A percentile compares a stretch with the other conserved stretches of the same genome.
phyloP scores from a whole-genome alignment of 257 asterid genomes.

The Coffea canephora region DNA sequence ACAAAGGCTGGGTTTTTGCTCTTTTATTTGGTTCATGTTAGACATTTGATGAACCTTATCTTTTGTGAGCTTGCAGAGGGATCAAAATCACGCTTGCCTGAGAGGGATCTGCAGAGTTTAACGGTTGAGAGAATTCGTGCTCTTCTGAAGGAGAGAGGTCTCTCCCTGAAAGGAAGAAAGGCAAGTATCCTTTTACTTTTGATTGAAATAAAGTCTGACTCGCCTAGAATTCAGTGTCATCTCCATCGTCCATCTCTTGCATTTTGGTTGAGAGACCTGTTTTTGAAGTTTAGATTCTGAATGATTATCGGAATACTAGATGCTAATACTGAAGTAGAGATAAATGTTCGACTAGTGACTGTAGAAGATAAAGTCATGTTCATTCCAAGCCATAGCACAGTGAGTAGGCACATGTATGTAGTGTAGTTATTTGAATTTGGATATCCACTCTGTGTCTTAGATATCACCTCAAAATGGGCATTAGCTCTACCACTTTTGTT shows the following conservation, averaged over 20 bases:
- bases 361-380: not conserved
- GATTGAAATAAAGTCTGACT: not conserved
- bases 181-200: constrained; percentile 36
- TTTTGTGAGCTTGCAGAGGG: constrained; percentile 25
- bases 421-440: not conserved
- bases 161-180: constrained; percentile 68
- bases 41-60: not conserved
- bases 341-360: not conserved
- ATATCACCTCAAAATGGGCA: not conserved
- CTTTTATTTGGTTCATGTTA: not conserved
- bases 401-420: not conserved
- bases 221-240: not conserved
- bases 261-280: not conserved
- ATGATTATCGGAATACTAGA: not conserved
- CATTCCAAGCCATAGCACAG: not conserved
- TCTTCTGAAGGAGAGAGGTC: constrained; percentile 69
- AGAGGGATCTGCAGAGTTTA: constrained; percentile 51
- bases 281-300: not conserved
- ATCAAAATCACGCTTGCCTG: constrained; percentile 32
- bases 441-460: not conserved
- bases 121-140: constrained; percentile 69
- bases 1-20: not conserved
- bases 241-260: not conserved
- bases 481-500: not conserved
- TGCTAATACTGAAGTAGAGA: not conserved